These are phyloP conservation scores for Rhynchosporium graminicola DNA, from an alignment of 2,329 filamentous ascomycete species.

Conservation along the genomic window DNA sequence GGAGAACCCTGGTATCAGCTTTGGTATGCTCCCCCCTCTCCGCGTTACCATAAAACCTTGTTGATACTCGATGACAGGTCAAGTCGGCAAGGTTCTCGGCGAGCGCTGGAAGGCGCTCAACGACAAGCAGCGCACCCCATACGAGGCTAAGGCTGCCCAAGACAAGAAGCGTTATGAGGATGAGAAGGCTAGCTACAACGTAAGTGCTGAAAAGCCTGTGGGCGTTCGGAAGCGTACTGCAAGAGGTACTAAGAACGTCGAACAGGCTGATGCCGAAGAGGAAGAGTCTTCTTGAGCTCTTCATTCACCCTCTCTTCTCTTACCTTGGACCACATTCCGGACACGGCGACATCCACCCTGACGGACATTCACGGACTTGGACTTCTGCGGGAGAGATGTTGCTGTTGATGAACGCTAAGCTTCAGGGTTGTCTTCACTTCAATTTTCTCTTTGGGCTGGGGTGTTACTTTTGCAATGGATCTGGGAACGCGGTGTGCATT, in stretches of 20 bases:
- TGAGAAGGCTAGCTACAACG: constrained; percentile 92
- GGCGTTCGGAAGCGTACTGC: constrained; percentile 30
- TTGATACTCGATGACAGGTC: constrained; percentile 54
- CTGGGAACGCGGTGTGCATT: constrained; percentile 32
- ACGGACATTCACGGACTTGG: constrained; percentile 16
- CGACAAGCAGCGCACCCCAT: constrained; percentile 89
- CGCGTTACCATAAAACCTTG: neutral
- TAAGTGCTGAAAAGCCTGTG: constrained; percentile 50
- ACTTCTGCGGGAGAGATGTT: constrained; percentile 24
- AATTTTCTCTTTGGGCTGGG: constrained; percentile 38
- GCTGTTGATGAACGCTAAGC: constrained; percentile 9
- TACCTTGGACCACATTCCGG: constrained; percentile 27
- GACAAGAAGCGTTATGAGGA: constrained; percentile 99
- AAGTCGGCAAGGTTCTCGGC: constrained; percentile 97
- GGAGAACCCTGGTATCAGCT: constrained; percentile 96
- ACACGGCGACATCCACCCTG: constrained; percentile 16
- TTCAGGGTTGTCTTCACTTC: constrained; percentile 24
- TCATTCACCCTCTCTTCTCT: constrained; percentile 23
- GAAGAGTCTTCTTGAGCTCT: constrained; percentile 49
- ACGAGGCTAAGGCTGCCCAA: constrained; percentile 92
- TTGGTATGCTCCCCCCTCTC: constrained; percentile 64
- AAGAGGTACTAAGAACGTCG: constrained; percentile 40
- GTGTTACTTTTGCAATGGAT: constrained; percentile 35
- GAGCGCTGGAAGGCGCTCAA: constrained; percentile 98
- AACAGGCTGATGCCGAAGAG: constrained; percentile 56